Evolutionary conservation across 1,139 yeast species (phyloP).

Genomic region (Protomyces inouyei): DNA sequence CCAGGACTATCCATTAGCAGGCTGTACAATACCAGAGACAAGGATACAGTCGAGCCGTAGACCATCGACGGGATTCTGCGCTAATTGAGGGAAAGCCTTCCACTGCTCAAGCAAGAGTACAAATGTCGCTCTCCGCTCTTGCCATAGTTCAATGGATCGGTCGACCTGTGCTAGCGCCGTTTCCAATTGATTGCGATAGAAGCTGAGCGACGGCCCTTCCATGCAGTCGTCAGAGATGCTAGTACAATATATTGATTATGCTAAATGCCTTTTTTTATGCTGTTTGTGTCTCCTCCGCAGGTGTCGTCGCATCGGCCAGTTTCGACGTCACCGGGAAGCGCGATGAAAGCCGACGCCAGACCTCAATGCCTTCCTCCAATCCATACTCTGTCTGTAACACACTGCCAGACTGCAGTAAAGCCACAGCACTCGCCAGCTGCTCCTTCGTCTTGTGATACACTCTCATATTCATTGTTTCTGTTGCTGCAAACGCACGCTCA

Average conservation of each 20-base stretch:
- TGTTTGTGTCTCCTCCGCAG: no score
- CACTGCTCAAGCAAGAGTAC: neutral
- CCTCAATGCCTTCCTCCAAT: neutral
- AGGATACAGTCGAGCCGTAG: slow-evolving; percentile 11
- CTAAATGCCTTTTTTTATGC: neutral
- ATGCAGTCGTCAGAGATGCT: neutral
- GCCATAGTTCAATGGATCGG: slow-evolving; percentile 1
- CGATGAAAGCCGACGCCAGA: neutral
- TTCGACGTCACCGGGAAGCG: neutral
- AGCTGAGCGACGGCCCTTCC: neutral
- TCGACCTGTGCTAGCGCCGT: neutral
- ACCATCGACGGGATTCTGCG: slow-evolving; percentile 12
- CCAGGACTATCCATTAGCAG: slow-evolving; percentile 2
- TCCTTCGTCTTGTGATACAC: neutral
- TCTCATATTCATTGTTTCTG: neutral
- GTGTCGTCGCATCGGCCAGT: neutral
- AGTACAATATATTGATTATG: neutral
- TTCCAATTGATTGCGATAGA: slow-evolving; percentile 2
- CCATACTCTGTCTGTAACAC: neutral
- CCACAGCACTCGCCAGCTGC: neutral
- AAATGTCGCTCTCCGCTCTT: neutral
- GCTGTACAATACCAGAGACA: neutral
- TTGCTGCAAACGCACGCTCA: neutral
- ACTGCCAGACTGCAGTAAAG: neutral
- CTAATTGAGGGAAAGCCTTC: slow-evolving; percentile 5